Percentiles rank a stretch among this genome's conserved stretches.
Conservation (phyloP, 768 basidiomycete species). For the Trametes elegans region DNA sequence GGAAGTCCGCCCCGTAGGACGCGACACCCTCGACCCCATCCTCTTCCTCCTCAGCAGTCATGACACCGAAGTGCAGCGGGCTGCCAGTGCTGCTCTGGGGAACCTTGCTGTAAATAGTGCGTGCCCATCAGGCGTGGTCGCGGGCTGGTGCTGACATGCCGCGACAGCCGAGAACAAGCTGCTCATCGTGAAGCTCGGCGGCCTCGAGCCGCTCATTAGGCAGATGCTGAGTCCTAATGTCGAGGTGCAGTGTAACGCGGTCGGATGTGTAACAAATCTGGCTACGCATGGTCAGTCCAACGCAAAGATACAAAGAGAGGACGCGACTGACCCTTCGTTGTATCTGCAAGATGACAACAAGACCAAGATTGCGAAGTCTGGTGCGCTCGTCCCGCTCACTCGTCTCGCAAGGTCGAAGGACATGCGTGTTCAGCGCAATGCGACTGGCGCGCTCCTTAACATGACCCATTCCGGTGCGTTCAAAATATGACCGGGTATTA, state of each 20-base stretch:
- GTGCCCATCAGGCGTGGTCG: conserved; percentile 33
- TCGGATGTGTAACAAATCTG: conserved; percentile 97
- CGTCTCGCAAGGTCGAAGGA: conserved; percentile 96
- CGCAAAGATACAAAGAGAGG: background rate
- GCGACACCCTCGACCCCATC: conserved; percentile 97
- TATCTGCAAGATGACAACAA: conserved; percentile 99
- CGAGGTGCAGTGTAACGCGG: conserved; percentile 99
- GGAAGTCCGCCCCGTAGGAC: conserved; percentile 93
- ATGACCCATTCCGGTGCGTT: conserved; percentile 96
- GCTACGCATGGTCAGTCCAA: conserved; percentile 85
- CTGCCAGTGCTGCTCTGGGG: conserved; percentile 94
- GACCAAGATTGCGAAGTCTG: conserved; percentile 99
- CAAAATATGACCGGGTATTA: background rate
- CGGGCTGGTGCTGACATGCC: conserved; percentile 15
- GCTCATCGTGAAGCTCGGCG: conserved; percentile 96
- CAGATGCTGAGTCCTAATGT: conserved; percentile 99
- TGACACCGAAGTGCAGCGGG: conserved; percentile 98
- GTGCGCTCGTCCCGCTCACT: conserved; percentile 96
- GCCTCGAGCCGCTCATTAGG: conserved; percentile 94
- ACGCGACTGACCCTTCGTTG: background rate
- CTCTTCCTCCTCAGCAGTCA: conserved; percentile 96
- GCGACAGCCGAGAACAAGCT: conserved; percentile 93
- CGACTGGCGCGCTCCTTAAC: conserved; percentile 95
- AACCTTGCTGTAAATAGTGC: conserved; percentile 97
- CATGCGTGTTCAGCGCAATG: conserved; percentile 98